phyloP scores from a whole-genome alignment of 352 stramenopile genomes.

The Phytophthora nicotianae region DNA sequence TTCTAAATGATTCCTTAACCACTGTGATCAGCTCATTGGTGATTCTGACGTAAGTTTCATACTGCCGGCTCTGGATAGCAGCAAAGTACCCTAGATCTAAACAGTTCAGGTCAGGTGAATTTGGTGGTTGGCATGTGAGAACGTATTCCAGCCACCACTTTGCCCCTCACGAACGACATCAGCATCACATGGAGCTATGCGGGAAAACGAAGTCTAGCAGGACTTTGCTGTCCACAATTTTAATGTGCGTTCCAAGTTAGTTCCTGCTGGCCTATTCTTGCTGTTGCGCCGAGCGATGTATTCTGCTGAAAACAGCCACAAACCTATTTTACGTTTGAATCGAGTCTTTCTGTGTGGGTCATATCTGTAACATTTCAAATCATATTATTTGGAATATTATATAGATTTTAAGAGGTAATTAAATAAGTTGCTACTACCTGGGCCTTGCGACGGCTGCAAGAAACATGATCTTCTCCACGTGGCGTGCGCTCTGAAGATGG shows the following conservation, averaged over 20 bases:
- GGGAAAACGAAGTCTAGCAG: neutral
- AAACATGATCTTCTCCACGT: neutral
- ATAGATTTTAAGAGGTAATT: no score
- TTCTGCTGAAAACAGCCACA: neutral
- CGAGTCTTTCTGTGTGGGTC: neutral
- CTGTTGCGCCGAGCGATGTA: neutral
- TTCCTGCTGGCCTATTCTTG: neutral
- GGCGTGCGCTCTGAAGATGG: neutral
- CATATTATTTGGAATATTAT: neutral
- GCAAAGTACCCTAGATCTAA: neutral
- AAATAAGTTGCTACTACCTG: neutral
- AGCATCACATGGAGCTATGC: neutral
- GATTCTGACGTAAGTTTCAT: neutral
- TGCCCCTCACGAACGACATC: neutral
- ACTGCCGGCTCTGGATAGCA: neutral
- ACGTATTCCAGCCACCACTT: neutral
- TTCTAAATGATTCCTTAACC: neutral
- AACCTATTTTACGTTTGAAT: neutral
- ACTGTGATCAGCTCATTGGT: neutral
- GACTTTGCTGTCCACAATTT: neutral
- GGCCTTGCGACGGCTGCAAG: neutral
- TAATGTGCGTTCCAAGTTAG: neutral
- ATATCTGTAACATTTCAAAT: neutral
- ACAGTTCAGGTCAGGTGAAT: neutral
- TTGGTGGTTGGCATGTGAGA: neutral